A percentile compares a stretch with the other conserved stretches of the same genome.
phyloP scores from a whole-genome alignment of 257 asterid species.

The Jasminum sambac region DNA sequence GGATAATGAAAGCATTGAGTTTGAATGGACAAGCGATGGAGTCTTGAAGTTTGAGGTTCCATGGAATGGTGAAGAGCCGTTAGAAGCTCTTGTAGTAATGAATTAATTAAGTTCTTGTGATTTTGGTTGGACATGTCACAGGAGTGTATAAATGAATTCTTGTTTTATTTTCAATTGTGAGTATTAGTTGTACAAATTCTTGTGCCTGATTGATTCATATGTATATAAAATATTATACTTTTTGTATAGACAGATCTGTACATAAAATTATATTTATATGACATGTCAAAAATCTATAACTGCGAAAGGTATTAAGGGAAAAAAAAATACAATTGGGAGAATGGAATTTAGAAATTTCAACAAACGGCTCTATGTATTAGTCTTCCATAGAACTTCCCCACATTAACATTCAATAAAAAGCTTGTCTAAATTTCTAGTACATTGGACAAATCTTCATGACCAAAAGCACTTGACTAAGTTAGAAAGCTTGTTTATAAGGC shows the following conservation, averaged over 20 bases:
- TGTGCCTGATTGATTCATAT: too few species aligned
- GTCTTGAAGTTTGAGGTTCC: slow-evolving; percentile 38
- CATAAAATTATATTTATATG: too few species aligned
- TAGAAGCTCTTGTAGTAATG: slow-evolving; percentile 25
- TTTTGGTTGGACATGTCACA: not conserved
- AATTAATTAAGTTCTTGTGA: slow-evolving; percentile 13
- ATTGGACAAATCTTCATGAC: not conserved
- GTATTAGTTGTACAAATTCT: not conserved
- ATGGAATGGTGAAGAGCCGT: slow-evolving; percentile 35
- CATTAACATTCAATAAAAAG: not conserved
- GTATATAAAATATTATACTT: too few species aligned
- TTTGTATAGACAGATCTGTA: too few species aligned
- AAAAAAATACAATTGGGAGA: too few species aligned
- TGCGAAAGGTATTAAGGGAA: too few species aligned
- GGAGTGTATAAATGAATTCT: not conserved
- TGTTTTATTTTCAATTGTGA: not conserved
- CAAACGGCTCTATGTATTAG: too few species aligned
- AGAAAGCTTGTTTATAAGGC: not conserved
- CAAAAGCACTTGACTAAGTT: slow-evolving; percentile 3
- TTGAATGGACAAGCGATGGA: slow-evolving; percentile 39
- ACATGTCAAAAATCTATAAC: too few species aligned
- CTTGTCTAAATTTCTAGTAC: not conserved
- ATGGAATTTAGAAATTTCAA: too few species aligned
- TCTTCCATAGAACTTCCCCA: not conserved
- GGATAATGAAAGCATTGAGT: slow-evolving; percentile 27